Evolutionary conservation across 192 early-diverging fungal genomes (phyloP), one percentile per base, ranked within the genome.

Genomic region (Rhizoclosmatium sp.): DNA sequence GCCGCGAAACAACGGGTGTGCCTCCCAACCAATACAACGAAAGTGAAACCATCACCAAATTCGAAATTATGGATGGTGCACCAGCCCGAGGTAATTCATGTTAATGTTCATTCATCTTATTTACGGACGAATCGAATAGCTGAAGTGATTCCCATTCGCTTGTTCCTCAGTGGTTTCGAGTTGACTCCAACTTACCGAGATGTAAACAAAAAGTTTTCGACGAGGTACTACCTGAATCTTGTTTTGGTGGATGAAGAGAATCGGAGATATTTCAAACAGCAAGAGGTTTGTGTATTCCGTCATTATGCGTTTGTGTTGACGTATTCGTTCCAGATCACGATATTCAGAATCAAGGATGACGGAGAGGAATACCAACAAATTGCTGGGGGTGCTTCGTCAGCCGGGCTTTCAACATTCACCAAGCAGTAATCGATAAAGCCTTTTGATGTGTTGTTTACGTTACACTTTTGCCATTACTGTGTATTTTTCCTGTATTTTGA

Each of bases 31-130:
- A 98, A 81, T 97, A 97, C 87, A 99, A 98, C 82, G 98, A 99
- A 86, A 95, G 93, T 84, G 98, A 99, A 84, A 98, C 96, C 0
- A 93, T 99, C 56, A 99, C 97, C 58, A 98, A 96, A 83, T 99
- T 98, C 84, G 98, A 99, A 82, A 99, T 99, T 79, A 99, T 99
- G 98, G 98, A 99, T 82, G 98, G 98, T 12, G 97, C 97, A 49
- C 97, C 98, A 40, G 97, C 97, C 21, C 90, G 92, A 80, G 95
- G 92, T 85, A 78, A 69, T 21, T 59, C 3, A 60, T 19, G 7
- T 7, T 0, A 19, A 40, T 62, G 23, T 23, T 62, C 21, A 19
- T 62, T 21, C 21, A 19, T 21, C 39, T 62, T 62, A 21, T 21
- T 62, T 62, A 54, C 51, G 5, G 5, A 16, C 51, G 5, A 54